Evolutionary conservation across 2,329 filamentous ascomycete species (phyloP), one percentile per base, ranked within the genome.

Genomic region (Epichloe glyceriae): DNA sequence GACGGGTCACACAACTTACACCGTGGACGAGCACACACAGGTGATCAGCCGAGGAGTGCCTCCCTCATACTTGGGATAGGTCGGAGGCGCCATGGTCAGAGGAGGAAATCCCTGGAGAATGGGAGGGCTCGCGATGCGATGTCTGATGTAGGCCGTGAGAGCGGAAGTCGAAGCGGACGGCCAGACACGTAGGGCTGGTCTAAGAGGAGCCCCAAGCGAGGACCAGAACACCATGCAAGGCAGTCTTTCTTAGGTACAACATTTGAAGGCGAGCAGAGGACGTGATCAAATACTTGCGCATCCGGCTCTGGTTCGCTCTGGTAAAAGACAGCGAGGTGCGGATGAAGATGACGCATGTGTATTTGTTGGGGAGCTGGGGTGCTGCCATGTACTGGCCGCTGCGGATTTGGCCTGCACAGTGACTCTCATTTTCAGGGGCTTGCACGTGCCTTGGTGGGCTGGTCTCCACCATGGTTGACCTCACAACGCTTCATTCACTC

Each of bases 21-120:
- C 86, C 80, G 63, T 91, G 86, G 49, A 89, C 82, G 43, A 91
- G 73, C 41, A 91, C 84, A 60, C 82, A 85, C 54, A 91, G 78
- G 64, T 90, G 86, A 56, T 85, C 75, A 46, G 83, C 80, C 52
- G 75, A 68, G 43, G 49, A 60, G 67, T 73, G 56, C 75, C 75
- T 55, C 78, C 76, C 53, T 68, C 73, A 60, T 72, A 73, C 39
- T 52, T 51, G 46, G 50, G 47, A 41, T 53, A 53, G 42, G 40
- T 44, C 33, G 52, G 50, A 44, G 56, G 47, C 39, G 52, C 37
- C 52, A 53, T 53, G 52, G 30, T 40, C 40, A 53, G 43, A 33
- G 52, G 43, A 38, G 46, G 43, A 4, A 50, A 33, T 8, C n/a
- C 38, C 44, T 45, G 50, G 33, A 49, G 46, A 26, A 49, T 12